Base-by-base conservation (phyloP, 352 stramenopile genomes). In the Pythium sp. region DNA sequence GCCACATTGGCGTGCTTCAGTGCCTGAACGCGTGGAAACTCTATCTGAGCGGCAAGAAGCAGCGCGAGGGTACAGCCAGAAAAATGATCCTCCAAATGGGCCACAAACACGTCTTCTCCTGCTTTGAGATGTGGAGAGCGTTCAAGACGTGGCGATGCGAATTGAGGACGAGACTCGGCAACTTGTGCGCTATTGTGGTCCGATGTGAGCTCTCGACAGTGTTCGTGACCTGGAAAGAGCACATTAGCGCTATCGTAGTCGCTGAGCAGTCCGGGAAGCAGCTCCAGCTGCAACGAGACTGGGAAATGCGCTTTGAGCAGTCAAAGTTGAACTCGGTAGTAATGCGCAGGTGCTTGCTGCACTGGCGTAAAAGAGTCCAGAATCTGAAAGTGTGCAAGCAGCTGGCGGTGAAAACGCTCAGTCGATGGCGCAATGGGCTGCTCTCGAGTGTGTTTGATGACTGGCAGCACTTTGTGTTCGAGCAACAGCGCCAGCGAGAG, bases 21-120 rank as follows among this genome's bases (percentile, higher is more conserved):
- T 89, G 80, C 26, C 80, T 90, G n/a, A 75, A 79, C 55, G 82
- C 77, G 22, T 92, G 84, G 84, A 84, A 78, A 62, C 58, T 74
- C 32, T 64, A 59, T 24, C 32, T 59, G 0, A 46, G 43, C 0
- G 18, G 56, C 3, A 34, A 56, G n/a, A 77, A 73, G 22, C 34
- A 68, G 15, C 70, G 65, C 9, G 69, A 74, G 6, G 51, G n/a
- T n/a, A 74, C 71, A 56, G 57, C 80, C 7, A 41, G 71, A 22
- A 65, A 70, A 5, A 74, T 73, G 5, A 49, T 89, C 22, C 73
- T 70, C 32, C 54, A 71, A 38, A 81, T 90, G 56, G 67, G 65
- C 9, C 67, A 80, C 15, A 80, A 75, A 20, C 68, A 72, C 5
- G 3, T 70, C 2, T 51, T 68, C 56, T 30, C 64, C 26, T 66